Base-by-base conservation (phyloP, 1,284 basidiomycete genomes). In the Cryptococcus wingfieldii region DNA sequence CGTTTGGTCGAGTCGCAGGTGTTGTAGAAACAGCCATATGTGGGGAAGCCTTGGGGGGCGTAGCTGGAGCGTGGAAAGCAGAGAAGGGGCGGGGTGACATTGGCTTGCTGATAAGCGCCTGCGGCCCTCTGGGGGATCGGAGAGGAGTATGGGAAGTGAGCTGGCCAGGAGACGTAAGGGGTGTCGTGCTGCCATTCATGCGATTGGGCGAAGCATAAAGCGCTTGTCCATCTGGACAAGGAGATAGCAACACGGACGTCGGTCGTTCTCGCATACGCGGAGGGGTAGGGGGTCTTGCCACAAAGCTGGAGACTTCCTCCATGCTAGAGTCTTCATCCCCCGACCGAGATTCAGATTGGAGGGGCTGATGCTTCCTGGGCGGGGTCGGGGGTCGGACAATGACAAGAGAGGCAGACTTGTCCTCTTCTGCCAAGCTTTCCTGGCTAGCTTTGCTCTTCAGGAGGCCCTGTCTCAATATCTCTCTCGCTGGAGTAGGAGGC, bases 401-500 rank as follows among this genome's bases (percentile, higher is more conserved):
- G n/a, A 42, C n/a, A 19, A 13, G 18, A 46, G 27, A 25, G 19
- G 9, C 25, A 9, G 45, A 46, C 8, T 27, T 14, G 10, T 23
- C 45, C 16, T 25, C 45, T 23, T 16, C 23, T 27, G 45, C 16
- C 16, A 34, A 8, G 14, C 25, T 25, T 23, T 46, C 45, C 14
- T 31, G 19, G 14, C 45, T 27, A 25, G 14, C 19, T 48, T 48
- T 37, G n/a, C 14, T 19, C 23, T 25, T n/a, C n/a, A 18, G 25
- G 39, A 44, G 39, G 25, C 53, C 55, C 18, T 52, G 47, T 18
- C 48, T 52, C 19, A 62, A 38, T 5, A 62, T 38, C 3, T 59
- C 58, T 23, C 61, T 48, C 10, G 61, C 61, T 19, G 61, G 61
- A 5, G 61, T 59, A 6, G 61, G 61, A 19, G 46, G 42, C 5